These are phyloP conservation scores for Lenwebbia sp. DNA, from an alignment of 345 rosid genomes.

Conservation along the genomic window DNA sequence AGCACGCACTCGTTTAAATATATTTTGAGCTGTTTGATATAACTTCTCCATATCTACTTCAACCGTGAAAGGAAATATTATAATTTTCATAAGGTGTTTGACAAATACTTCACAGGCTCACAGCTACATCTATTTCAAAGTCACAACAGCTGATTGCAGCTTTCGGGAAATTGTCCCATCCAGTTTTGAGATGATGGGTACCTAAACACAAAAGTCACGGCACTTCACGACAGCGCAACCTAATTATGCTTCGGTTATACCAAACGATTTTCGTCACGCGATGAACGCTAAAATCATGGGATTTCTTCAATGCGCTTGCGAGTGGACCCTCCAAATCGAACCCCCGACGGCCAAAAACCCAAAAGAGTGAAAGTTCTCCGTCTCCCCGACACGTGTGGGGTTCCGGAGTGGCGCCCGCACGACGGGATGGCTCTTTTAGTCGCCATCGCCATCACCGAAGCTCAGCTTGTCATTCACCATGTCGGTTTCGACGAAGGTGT, in stretches of 20 bases:
- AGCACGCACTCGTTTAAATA: too few relatives aligned
- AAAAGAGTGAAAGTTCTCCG: neutral
- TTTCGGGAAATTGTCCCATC: neutral
- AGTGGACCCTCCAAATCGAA: neutral
- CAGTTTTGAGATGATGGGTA: neutral
- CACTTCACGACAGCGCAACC: neutral
- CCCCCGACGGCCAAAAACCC: neutral
- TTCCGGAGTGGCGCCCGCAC: neutral
- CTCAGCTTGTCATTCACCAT: neutral
- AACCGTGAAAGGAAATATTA: accelerated
- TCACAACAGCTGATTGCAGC: neutral
- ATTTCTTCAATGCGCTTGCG: neutral
- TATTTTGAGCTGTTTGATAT: neutral
- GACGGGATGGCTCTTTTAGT: neutral
- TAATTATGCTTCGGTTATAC: neutral
- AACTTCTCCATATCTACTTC: neutral
- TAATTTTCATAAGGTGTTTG: too few relatives aligned
- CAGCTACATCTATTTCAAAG: neutral
- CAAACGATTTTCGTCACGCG: neutral
- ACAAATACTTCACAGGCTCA: neutral
- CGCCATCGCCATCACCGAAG: too few relatives aligned
- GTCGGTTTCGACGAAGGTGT: neutral
- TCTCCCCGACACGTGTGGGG: neutral
- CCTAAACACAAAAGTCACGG: neutral
- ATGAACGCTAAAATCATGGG: neutral